Base-by-base conservation (phyloP, 2,329 filamentous ascomycete species). In the Fusarium subtropicale region DNA sequence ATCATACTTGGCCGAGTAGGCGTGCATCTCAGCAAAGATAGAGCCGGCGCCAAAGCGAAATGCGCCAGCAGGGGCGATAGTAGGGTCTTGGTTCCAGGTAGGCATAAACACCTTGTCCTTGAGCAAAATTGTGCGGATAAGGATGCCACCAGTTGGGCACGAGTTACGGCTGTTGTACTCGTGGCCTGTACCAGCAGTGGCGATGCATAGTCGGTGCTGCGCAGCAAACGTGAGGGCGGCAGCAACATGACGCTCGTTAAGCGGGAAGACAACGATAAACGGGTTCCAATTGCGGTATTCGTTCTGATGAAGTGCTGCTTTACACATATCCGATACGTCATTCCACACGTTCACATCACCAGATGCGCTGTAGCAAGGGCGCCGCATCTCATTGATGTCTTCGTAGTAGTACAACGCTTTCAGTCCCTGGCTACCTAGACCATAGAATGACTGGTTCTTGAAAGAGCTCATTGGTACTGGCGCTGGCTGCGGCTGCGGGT, bases 141-240 rank as follows among this genome's bases (percentile, higher is more conserved):
- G 56, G 1, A 59, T 59, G 2, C 56, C 56, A 2, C 56, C 56
- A 12, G 56, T 59, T 11, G 56, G 56, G 2, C 56, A 59, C 13
- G 52, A 47, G 22, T 59, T 59, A 2, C 52, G 51, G 2, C 52
- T 59, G 8, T 59, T 59, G 18, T 59, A 59, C 41, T 57, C 52
- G 6, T 59, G 52, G 6, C 52, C 56, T 7, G 56, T 59, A 1
- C 56, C 56, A 7, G 52, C 52, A 16, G 56, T 59, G 1, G 56
- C 52, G 1, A 59, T 57, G 3, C 56, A 59, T 0, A 59, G 20
- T 2, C 56, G 56, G 18, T 59, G 56, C 16, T 28, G 39, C 1
- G 52, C 41, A 1, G 56, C 52, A 22, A 60, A 60, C 7, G 26
- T 15, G 11, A 60, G 52, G 1, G 56, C 56, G 4, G 52, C 41